A percentile compares a stretch with the other conserved stretches of the same genome.
Evolutionary conservation across 805 yeast species (phyloP).

Genomic region (Millerago galiae): DNA sequence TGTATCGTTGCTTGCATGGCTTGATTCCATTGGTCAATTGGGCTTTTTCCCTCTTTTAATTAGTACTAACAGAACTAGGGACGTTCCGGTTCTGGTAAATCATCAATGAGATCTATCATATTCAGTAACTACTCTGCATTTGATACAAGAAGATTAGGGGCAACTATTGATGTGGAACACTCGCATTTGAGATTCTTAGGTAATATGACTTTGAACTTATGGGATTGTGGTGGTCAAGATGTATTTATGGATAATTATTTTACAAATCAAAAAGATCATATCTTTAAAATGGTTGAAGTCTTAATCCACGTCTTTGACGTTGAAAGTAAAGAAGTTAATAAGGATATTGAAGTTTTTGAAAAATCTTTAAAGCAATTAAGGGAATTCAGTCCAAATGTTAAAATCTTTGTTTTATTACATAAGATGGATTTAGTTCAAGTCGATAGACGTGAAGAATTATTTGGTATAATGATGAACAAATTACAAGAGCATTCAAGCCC

Average conservation of each 20-base stretch:
- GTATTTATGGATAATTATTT: conserved; percentile 93
- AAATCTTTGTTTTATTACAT: conserved; percentile 85
- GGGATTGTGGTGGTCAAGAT: conserved; percentile 99
- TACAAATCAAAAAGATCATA: conserved; percentile 82
- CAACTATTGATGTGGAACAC: conserved; percentile 98
- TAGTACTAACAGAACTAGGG: conserved; percentile 43
- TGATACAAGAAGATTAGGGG: conserved; percentile 91
- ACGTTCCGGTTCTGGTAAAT: conserved; percentile 94
- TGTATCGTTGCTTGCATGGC: too few relatives aligned
- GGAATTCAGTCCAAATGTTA: conserved; percentile 84
- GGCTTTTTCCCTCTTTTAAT: not conserved
- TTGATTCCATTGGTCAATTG: not conserved
- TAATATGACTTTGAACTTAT: conserved; percentile 87
- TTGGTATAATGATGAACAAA: conserved; percentile 77
- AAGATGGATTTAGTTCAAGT: conserved; percentile 94
- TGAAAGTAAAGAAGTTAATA: conserved; percentile 83
- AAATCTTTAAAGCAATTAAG: conserved; percentile 76
- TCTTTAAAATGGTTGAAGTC: conserved; percentile 93
- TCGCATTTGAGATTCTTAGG: conserved; percentile 89
- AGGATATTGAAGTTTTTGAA: conserved; percentile 88
- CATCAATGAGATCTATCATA: conserved; percentile 94
- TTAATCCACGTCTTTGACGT: conserved; percentile 95
- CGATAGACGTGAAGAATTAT: conserved; percentile 78
- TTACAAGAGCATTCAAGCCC: conserved; percentile 70
- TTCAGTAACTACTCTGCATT: conserved; percentile 95